Evolutionary conservation across 805 yeast species (phyloP).

Genomic region (Candida ascalaphidarum): DNA sequence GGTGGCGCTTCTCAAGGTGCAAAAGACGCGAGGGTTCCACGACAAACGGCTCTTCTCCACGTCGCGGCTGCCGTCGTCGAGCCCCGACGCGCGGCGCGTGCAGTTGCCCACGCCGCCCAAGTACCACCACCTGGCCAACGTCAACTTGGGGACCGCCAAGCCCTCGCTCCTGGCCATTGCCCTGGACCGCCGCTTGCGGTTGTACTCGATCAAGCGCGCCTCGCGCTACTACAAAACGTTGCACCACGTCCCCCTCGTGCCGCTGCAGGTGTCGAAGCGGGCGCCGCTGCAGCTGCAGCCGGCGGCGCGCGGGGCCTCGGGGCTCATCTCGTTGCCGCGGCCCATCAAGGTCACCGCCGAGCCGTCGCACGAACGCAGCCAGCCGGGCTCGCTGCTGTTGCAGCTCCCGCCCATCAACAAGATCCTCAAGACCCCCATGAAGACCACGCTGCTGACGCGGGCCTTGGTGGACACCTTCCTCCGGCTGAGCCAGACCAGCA

Average conservation of each 20-base stretch:
- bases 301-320: too few relatives aligned
- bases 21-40: slow-evolving; percentile 8
- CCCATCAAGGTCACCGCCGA: too few relatives aligned
- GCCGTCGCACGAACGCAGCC: too few relatives aligned
- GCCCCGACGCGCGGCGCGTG: too few relatives aligned
- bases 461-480: slow-evolving; percentile 6
- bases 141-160: slow-evolving; percentile 3
- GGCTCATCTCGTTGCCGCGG: too few relatives aligned
- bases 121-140: slow-evolving; percentile 7
- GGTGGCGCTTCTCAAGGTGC: slow-evolving; percentile 32
- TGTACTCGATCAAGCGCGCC: slow-evolving; percentile 29
- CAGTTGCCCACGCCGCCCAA: slow-evolving; percentile 1
- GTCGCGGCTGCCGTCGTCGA: too few relatives aligned
- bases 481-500: slow-evolving; percentile 4
- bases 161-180: slow-evolving; percentile 11
- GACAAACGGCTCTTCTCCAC: not conserved
- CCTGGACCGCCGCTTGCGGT: slow-evolving; percentile 17
- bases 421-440: slow-evolving; percentile 36
- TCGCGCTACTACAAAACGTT: slow-evolving; percentile 23
- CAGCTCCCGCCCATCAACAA: slow-evolving; percentile 31
- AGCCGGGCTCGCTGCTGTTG: slow-evolving; percentile 2
- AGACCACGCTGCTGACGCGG: slow-evolving; percentile 17
- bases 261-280: too few relatives aligned
- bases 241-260: too few relatives aligned
- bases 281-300: too few relatives aligned